Percentiles rank a stretch among this genome's conserved stretches.
These are phyloP conservation scores for Saccharomyces hybrid DNA, from an alignment of 1,139 yeast species.

Conservation along the genomic window DNA sequence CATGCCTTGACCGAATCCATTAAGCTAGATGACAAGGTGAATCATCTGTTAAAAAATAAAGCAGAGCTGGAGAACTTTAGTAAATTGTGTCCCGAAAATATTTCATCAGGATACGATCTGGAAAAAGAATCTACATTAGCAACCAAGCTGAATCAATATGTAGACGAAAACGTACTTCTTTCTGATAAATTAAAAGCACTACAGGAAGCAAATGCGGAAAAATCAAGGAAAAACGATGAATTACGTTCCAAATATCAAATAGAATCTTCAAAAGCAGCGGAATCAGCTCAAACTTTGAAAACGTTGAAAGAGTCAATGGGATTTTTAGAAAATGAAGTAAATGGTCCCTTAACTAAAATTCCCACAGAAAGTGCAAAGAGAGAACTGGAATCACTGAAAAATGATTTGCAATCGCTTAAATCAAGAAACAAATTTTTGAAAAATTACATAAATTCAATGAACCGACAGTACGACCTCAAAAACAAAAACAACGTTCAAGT, in stretches of 20 bases:
- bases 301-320: constrained; percentile 30
- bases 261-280: constrained; percentile 50
- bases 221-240: constrained; percentile 35
- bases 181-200: constrained; percentile 17
- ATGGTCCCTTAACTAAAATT: constrained; percentile 6
- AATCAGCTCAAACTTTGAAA: constrained; percentile 35
- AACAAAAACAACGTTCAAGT: constrained; percentile 3
- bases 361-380: constrained; percentile 25
- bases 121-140: not conserved
- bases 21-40: constrained; percentile 19
- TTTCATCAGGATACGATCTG: constrained; percentile 6
- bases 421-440: constrained; percentile 17
- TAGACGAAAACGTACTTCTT: not conserved
- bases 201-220: constrained; percentile 27
- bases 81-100: not conserved
- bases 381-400: constrained; percentile 6
- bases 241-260: constrained; percentile 45
- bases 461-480: constrained; percentile 14
- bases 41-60: constrained; percentile 7
- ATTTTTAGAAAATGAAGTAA: constrained; percentile 33
- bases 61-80: constrained; percentile 9
- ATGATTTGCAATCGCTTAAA: constrained; percentile 11
- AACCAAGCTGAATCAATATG: constrained; percentile 3
- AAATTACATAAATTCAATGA: constrained; percentile 18
- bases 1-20: constrained; percentile 36